Evolutionary conservation across 768 basidiomycete species (phyloP).

Genomic region (Pisolithus marmoratus): DNA sequence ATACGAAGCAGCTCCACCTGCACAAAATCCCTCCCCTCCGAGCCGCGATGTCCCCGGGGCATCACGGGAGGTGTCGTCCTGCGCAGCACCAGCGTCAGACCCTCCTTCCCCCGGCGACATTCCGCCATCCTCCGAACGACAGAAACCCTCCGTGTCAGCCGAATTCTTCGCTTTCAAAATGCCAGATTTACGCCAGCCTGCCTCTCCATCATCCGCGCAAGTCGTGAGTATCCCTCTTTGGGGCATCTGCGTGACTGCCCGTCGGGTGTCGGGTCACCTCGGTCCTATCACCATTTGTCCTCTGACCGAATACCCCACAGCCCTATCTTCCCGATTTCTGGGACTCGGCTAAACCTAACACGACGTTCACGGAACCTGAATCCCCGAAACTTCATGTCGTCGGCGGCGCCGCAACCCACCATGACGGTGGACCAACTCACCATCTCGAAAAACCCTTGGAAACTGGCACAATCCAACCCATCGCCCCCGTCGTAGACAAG

Average conservation of each 20-base stretch:
- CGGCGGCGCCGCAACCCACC: slow-evolving; percentile 41
- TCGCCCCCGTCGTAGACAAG: slow-evolving; percentile 3
- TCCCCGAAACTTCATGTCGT: slow-evolving; percentile 48
- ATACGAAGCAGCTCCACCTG: slow-evolving; percentile 32
- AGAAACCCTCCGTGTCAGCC: slow-evolving; percentile 13
- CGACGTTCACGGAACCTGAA: slow-evolving; percentile 13
- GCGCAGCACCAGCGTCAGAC: slow-evolving; percentile 10
- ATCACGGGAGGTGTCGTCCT: slow-evolving; percentile 22
- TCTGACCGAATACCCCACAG: slow-evolving; percentile 27
- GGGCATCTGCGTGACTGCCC: slow-evolving; percentile 1
- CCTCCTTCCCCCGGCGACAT: slow-evolving; percentile 36
- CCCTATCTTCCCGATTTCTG: slow-evolving; percentile 58
- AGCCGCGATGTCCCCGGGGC: slow-evolving; percentile 14
- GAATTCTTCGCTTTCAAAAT: slow-evolving; percentile 46
- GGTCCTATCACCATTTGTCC: slow-evolving; percentile 5
- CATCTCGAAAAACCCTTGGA: slow-evolving; percentile 28
- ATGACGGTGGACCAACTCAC: slow-evolving; percentile 42
- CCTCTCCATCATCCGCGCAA: slow-evolving; percentile 42
- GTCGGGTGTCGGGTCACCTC: too few relatives aligned
- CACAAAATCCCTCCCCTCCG: slow-evolving; percentile 12
- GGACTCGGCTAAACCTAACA: slow-evolving; percentile 41
- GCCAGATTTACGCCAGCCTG: slow-evolving; percentile 48
- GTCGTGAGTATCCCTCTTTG: slow-evolving; percentile 40
- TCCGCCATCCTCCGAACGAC: slow-evolving; percentile 30
- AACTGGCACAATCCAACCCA: not conserved